phyloP scores from a whole-genome alignment of 208 protist genomes.

The Wallacemonas collosoma region DNA sequence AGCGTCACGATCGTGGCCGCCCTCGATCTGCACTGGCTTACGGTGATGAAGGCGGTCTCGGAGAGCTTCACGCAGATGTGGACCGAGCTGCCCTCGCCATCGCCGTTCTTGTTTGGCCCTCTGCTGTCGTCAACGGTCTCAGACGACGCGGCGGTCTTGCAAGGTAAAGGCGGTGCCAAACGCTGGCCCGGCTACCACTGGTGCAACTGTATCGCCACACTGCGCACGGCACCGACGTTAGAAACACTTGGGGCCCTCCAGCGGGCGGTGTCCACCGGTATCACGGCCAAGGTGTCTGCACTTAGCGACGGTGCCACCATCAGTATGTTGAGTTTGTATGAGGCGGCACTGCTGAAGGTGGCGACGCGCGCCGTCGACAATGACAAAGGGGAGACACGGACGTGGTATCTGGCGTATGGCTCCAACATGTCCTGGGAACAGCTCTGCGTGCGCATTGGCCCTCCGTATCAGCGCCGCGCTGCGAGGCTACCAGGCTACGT shows the following conservation, averaged over 20 bases:
- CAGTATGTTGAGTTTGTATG: neutral
- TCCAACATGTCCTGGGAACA: constrained; percentile 65
- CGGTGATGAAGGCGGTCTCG: constrained; percentile 5
- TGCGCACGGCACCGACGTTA: constrained; percentile 27
- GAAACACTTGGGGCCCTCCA: constrained; percentile 20
- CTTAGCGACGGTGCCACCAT: no score
- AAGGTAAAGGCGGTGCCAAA: constrained; percentile 13
- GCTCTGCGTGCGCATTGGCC: constrained; percentile 56
- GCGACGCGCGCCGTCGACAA: constrained; percentile 19
- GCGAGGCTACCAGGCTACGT: constrained; percentile 39
- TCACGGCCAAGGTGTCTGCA: no score
- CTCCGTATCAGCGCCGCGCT: constrained; percentile 51
- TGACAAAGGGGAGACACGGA: constrained; percentile 29
- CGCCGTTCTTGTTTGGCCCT: no score
- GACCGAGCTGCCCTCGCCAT: constrained; percentile 19
- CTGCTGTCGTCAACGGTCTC: neutral
- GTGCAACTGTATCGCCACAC: constrained; percentile 46
- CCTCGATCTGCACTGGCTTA: constrained; percentile 23
- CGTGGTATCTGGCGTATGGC: constrained; percentile 56
- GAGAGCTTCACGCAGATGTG: constrained; percentile 4
- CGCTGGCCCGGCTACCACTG: constrained; percentile 52
- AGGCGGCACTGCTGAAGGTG: neutral
- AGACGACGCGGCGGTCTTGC: neutral
- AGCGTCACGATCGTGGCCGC: constrained; percentile 27
- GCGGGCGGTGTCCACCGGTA: neutral